Conservation (phyloP, 768 basidiomycete genomes). For the Cyathus striatus region DNA sequence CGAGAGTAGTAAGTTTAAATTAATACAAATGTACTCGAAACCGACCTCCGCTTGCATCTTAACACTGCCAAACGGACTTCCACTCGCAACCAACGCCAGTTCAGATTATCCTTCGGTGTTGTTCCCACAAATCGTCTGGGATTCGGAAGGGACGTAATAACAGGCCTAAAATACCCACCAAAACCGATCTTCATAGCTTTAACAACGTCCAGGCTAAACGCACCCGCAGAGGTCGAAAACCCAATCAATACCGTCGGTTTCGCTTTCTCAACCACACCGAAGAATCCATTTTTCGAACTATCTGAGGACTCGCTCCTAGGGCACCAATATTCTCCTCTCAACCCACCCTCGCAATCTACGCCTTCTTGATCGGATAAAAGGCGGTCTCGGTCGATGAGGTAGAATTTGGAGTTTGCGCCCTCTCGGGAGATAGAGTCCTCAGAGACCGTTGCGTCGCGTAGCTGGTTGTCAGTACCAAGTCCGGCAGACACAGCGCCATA, state of each 20-base stretch:
- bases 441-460: conserved; percentile 70
- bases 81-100: conserved; percentile 84
- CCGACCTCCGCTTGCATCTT: conserved; percentile 38
- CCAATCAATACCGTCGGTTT: conserved; percentile 84
- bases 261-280: conserved; percentile 67
- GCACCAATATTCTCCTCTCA: conserved; percentile 45
- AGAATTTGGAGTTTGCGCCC: conserved; percentile 66
- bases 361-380: conserved; percentile 14
- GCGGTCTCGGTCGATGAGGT: conserved; percentile 58
- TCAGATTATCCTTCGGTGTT: conserved; percentile 60
- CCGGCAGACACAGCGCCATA: conserved; percentile 84
- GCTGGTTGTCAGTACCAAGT: conserved; percentile 69
- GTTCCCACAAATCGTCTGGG: conserved; percentile 76
- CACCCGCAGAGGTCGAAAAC: conserved; percentile 72
- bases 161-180: conserved; percentile 47
- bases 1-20: background rate
- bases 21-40: conserved; percentile 35
- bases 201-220: conserved; percentile 72
- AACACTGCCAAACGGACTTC: conserved; percentile 77
- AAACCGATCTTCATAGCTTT: conserved; percentile 49
- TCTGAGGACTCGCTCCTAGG: conserved; percentile 53
- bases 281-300: conserved; percentile 24
- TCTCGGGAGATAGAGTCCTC: conserved; percentile 43
- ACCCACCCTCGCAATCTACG: conserved; percentile 21
- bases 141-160: conserved; percentile 83